Evolutionary conservation across 2,329 filamentous ascomycete species (phyloP).

Genomic region (Thelonectria olida): DNA sequence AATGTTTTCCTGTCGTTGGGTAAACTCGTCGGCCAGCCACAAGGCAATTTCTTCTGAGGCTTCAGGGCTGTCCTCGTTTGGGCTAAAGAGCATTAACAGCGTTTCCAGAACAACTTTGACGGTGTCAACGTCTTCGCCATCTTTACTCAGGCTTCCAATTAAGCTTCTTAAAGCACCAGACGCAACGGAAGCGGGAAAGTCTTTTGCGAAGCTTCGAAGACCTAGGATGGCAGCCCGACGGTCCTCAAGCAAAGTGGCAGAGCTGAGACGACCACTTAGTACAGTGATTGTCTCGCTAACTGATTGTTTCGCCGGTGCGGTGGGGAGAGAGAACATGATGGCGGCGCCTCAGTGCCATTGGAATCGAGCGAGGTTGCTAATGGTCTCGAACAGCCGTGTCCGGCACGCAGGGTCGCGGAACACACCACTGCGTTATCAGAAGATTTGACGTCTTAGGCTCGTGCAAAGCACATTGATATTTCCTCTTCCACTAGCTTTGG

Average conservation of each 20-base stretch:
- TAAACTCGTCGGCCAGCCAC: constrained; percentile 98
- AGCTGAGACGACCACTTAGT: constrained; percentile 85
- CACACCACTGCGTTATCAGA: not conserved
- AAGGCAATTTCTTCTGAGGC: constrained; percentile 95
- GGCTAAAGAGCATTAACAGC: constrained; percentile 87
- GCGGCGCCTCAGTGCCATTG: constrained; percentile 43
- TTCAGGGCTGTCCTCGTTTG: constrained; percentile 79
- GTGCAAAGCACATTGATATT: constrained; percentile 4
- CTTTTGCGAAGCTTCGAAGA: constrained; percentile 93
- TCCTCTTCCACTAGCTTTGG: constrained; percentile 23
- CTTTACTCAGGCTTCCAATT: constrained; percentile 84
- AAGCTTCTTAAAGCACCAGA: constrained; percentile 90
- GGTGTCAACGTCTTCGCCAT: constrained; percentile 95
- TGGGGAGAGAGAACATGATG: constrained; percentile 70
- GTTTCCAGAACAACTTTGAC: constrained; percentile 96
- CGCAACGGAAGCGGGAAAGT: constrained; percentile 94
- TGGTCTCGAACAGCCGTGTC: constrained; percentile 27
- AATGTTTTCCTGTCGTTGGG: constrained; percentile 96
- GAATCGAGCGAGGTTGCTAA: constrained; percentile 25
- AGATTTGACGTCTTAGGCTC: not conserved
- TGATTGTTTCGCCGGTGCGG: constrained; percentile 92
- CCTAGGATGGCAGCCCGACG: constrained; percentile 92
- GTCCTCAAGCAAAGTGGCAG: constrained; percentile 92
- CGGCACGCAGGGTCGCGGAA: constrained; percentile 8
- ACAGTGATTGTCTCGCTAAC: constrained; percentile 94